A percentile compares a stretch with the other conserved stretches of the same genome.
Conservation (phyloP, 2,329 filamentous ascomycete species). For the Grosmannia clavigera region DNA sequence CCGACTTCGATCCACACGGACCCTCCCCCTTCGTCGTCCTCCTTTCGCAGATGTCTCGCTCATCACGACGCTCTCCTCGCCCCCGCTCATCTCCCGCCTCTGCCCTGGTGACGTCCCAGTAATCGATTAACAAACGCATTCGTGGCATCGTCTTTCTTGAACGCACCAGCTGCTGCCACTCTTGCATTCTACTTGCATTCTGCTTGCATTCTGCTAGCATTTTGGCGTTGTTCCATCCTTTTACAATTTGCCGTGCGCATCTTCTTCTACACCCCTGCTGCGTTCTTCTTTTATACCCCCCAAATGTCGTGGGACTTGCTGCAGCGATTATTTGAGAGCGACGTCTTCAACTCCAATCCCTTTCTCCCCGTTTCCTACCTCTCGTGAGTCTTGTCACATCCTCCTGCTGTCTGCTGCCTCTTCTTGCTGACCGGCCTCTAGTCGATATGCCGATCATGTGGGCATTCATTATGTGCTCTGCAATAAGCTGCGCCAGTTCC, state of each 20-base stretch:
- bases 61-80: constrained; percentile 2
- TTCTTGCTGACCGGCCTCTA: constrained; percentile 20
- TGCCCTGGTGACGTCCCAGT: constrained; percentile 4
- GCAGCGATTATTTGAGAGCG: constrained; percentile 82
- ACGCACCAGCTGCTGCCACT: not conserved
- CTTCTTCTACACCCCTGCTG: not conserved
- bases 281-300: not conserved
- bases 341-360: constrained; percentile 85
- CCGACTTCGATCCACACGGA: not conserved
- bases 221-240: not conserved
- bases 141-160: not conserved
- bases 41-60: constrained; percentile 12
- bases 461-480: constrained; percentile 83
- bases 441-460: constrained; percentile 80
- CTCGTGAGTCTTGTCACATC: constrained; percentile 43
- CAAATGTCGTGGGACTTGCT: constrained; percentile 73
- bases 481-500: constrained; percentile 78
- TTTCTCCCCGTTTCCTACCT: constrained; percentile 82
- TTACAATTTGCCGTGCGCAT: not conserved
- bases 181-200: not conserved
- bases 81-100: not conserved
- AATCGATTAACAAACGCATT: not conserved
- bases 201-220: not conserved
- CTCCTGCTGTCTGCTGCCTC: not conserved
- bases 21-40: not conserved